Percentiles rank a stretch among this genome's conserved stretches.
These are phyloP conservation scores for Neonectria magnoliae DNA, from an alignment of 2,329 filamentous ascomycete genomes.

Conservation along the genomic window DNA sequence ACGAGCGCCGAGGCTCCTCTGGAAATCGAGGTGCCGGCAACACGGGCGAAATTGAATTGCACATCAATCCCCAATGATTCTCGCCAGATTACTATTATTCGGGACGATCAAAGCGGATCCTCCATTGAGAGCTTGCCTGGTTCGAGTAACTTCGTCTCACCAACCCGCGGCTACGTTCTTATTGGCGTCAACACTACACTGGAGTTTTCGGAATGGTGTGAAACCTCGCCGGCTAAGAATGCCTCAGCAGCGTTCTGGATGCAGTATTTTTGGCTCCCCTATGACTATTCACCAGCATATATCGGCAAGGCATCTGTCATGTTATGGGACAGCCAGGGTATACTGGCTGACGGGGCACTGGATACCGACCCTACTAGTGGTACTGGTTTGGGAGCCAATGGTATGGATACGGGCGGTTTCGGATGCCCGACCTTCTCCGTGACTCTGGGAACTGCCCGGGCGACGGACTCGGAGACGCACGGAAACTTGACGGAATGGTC, in stretches of 20 bases:
- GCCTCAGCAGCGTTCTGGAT: constrained; percentile 24
- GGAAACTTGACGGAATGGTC: constrained; percentile 24
- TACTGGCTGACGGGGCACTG: constrained; percentile 34
- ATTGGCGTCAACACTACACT: constrained; percentile 36
- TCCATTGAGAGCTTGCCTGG: constrained; percentile 17
- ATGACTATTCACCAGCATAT: constrained; percentile 25
- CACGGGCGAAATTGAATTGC: constrained; percentile 35
- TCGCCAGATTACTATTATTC: constrained; percentile 19
- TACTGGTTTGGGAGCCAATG: constrained; percentile 18
- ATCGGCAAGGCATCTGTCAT: constrained; percentile 37
- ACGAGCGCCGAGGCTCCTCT: constrained; percentile 23
- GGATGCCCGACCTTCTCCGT: constrained; percentile 32
- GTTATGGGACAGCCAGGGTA: constrained; percentile 23
- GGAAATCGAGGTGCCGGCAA: constrained; percentile 28
- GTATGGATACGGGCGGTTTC: constrained; percentile 18
- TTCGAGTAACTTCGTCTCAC: constrained; percentile 10
- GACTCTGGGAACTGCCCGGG: constrained; percentile 24
- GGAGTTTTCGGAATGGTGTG: constrained; percentile 31
- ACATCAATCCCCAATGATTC: constrained; percentile 24
- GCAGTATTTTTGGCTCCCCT: constrained; percentile 35
- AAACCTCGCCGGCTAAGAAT: constrained; percentile 26
- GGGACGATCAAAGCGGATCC: constrained; percentile 8
- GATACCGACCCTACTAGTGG: constrained; percentile 31
- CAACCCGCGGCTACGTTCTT: constrained; percentile 16
- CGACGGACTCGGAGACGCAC: constrained; percentile 2